Percentiles rank a stretch among this genome's conserved stretches.
Conservation (phyloP, 345 rosid species). For the Laguncularia racemosa region DNA sequence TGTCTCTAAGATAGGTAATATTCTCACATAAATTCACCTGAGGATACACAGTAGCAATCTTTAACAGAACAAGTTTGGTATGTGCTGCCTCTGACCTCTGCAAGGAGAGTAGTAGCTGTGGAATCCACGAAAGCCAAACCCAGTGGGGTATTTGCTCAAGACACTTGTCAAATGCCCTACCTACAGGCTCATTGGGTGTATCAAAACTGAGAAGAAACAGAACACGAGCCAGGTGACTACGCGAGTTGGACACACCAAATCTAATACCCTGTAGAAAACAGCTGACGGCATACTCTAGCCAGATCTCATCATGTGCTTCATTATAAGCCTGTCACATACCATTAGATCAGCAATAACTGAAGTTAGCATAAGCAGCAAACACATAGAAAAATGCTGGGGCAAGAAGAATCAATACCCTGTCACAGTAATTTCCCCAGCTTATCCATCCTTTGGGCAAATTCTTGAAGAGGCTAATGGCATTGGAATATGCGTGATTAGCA, state of each 20-base stretch:
- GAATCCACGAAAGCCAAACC: conserved; percentile 99
- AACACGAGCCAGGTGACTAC: conserved; percentile 96
- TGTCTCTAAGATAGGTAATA: neutral
- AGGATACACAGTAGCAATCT: conserved; percentile 84
- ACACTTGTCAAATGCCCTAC: conserved; percentile 89
- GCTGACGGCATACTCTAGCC: conserved; percentile 95
- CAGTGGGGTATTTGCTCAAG: conserved; percentile 95
- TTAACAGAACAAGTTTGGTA: conserved; percentile 89
- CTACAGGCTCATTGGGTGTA: conserved; percentile 83
- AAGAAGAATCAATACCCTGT: conserved; percentile 52
- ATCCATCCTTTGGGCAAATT: conserved; percentile 98
- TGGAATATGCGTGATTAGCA: conserved; percentile 81
- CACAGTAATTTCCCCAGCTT: conserved; percentile 99
- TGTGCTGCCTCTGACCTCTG: conserved; percentile 99
- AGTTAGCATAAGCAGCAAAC: neutral
- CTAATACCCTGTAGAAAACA: conserved; percentile 99
- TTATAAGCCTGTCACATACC: conserved; percentile 59
- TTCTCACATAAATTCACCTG: conserved; percentile 39
- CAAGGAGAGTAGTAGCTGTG: conserved; percentile 88
- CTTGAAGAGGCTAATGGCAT: conserved; percentile 78
- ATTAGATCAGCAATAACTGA: conserved; percentile 10
- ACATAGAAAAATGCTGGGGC: conserved; percentile 5
- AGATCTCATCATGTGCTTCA: conserved; percentile 78
- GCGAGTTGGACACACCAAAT: conserved; percentile 87
- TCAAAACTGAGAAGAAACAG: conserved; percentile 95